Evolutionary conservation across 148 eudicot genomes (phyloP), one percentile per base, ranked within the genome.

Genomic region (Silene latifolia): DNA sequence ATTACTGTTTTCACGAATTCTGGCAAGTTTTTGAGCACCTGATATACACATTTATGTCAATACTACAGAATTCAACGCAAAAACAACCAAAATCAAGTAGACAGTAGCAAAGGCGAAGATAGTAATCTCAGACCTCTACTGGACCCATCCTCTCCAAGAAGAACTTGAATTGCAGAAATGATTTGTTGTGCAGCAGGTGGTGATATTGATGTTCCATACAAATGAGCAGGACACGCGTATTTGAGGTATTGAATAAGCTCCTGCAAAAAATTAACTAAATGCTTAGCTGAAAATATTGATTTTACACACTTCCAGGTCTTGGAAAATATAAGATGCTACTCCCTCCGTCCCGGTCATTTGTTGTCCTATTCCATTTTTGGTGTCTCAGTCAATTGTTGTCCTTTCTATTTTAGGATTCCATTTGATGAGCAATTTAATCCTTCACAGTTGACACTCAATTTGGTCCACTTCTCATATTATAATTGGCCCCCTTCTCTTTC

Each of bases 121-220:
- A 69, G 27, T 64, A 72, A 66, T 51, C 57, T 27, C 72, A 56
- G 25, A 91, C 98, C 98, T 92, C 97, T 87, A 78, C 86, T 87
- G 53, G 98, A 95, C 73, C 98, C 98, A 85, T 95, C 98, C 87
- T 89, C 88, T 71, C 98, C 97, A 64, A 91, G 94, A 71, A 93
- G 80, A 76, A 89, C 94, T 84, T 83, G 76, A 29, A 89, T 92
- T 27, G 98, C 75, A 72, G 97, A 93, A 19, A 93, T 86, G 59
- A 89, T 93, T 83, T 93, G 98, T 80, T 93, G 89, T 21, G 97
- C 97, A 75, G 98, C 91, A 48, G 97, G 98, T 54, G 98, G 97
- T 69, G 98, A 93, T 78, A 93, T 91, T 75, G 98, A 85, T 67
- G 97, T 93, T 27, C 97, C 97, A 78, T 93, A 93, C 20, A 93